Evolutionary conservation across 1,284 basidiomycete species (phyloP).

Genomic region (Naganishia albida): DNA sequence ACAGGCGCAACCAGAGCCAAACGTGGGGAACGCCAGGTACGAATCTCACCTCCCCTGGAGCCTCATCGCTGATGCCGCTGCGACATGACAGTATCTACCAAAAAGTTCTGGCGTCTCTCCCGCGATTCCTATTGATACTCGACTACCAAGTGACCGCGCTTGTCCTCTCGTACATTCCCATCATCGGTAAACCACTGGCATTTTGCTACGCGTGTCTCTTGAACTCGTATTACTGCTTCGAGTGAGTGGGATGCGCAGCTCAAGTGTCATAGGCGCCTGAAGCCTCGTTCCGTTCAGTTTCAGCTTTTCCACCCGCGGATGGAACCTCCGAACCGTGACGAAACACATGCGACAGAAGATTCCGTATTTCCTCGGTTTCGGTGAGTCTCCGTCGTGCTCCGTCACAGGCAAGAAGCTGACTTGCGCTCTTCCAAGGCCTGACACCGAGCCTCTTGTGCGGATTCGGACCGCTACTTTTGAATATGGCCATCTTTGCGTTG

Average conservation of each 20-base stretch:
- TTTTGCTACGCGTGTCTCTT: constrained; percentile 51
- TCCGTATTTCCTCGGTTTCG: constrained; percentile 51
- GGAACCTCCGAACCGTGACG: constrained; percentile 44
- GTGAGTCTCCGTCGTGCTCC: constrained; percentile 35
- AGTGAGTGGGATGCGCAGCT: constrained; percentile 40
- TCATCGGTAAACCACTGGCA: constrained; percentile 41
- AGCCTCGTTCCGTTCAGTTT: constrained; percentile 38
- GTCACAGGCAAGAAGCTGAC: background rate
- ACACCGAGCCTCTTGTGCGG: constrained; percentile 47
- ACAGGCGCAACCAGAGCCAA: constrained; percentile 16
- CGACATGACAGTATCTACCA: constrained; percentile 32
- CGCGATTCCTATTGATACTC: constrained; percentile 49
- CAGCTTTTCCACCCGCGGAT: constrained; percentile 46
- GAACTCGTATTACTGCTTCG: constrained; percentile 53
- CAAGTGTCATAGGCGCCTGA: background rate
- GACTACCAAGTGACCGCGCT: constrained; percentile 52
- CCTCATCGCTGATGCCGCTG: background rate
- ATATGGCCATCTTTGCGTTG: constrained; percentile 52
- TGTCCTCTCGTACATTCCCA: constrained; percentile 46
- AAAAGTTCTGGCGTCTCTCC: constrained; percentile 40
- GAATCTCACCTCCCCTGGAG: background rate
- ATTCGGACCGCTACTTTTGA: constrained; percentile 51
- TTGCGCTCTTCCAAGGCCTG: constrained; percentile 41
- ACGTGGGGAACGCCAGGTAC: constrained; percentile 5
- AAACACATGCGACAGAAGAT: constrained; percentile 24